A percentile compares a stretch with the other conserved stretches of the same genome.
Conservation (phyloP, 106 monocot species). For the Chionographis japonica region DNA sequence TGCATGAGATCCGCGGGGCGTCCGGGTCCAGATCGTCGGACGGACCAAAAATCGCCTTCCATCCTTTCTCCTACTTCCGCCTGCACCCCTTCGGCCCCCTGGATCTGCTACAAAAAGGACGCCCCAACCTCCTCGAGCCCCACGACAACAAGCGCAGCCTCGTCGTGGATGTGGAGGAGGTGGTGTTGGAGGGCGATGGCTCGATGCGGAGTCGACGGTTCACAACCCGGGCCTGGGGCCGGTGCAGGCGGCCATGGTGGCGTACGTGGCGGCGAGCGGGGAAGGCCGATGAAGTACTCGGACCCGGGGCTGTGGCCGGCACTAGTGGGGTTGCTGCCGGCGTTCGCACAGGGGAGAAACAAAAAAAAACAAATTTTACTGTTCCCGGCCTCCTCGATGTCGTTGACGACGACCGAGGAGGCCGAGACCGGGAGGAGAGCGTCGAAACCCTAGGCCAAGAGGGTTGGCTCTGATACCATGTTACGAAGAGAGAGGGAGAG, state of each 20-base stretch:
- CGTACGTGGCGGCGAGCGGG: conserved; percentile 46
- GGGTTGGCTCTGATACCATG: too few relatives aligned
- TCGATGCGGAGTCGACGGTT: conserved; percentile 63
- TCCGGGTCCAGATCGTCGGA: conserved; percentile 56
- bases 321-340: too few relatives aligned
- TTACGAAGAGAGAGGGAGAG: too few relatives aligned
- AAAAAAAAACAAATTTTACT: too few relatives aligned
- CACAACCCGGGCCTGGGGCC: conserved; percentile 81
- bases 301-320: too few relatives aligned
- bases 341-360: too few relatives aligned
- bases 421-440: too few relatives aligned
- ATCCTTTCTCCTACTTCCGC: conserved; percentile 51
- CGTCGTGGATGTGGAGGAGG: not conserved
- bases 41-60: conserved; percentile 22
- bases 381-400: too few relatives aligned
- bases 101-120: conserved; percentile 56
- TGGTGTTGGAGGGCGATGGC: not conserved
- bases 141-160: conserved; percentile 29
- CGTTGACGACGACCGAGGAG: too few relatives aligned
- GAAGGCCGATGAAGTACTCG: too few relatives aligned
- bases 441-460: too few relatives aligned
- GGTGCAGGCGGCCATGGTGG: conserved; percentile 71
- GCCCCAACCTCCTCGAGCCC: conserved; percentile 65
- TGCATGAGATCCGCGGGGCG: conserved; percentile 75
- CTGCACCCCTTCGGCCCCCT: conserved; percentile 76